Evolutionary conservation across 2,329 filamentous ascomycete genomes (phyloP), one percentile per base, ranked within the genome.

Genomic region (Fusarium anthophilum): DNA sequence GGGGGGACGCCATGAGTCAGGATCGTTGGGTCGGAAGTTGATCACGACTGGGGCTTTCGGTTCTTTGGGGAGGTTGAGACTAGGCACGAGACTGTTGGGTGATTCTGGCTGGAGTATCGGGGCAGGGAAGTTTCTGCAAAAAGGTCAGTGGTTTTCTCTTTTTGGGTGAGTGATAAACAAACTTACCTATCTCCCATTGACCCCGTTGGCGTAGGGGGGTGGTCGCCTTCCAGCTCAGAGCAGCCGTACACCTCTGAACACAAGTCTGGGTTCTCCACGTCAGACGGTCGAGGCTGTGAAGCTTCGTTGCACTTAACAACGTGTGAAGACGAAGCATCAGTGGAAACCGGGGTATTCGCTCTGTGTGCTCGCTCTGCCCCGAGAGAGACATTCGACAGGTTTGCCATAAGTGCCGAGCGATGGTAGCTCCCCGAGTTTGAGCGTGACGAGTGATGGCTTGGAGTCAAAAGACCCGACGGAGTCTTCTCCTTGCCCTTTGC

Each of bases 1-100:
- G 1, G 84, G 84, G 0, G 86, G 81, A 44, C 82, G 85, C 86
- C 86, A 87, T n/a, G 81, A 78, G 22, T 86, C 83, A 1, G 81
- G 79, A 50, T 84, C 83, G 26, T 81, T 82, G 8, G 81, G 76
- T 37, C 75, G 79, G 62, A 80, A 80, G 12, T 77, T 69, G 37
- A 75, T 67, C 5, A 76, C 79, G 4, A 72, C n/a, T 2, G 72
- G 72, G 1, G 67, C 55, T 50, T 68, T 64, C 10, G 66, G 48
- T 26, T 48, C 64, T 35, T 60, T 50, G 7, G 73, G 55, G 9
- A 66, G 45, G 32, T 50, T 63, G 17, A 57, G 50, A 14, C 48
- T 63, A 6, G 72, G 65, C 4, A 74, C 17, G 3, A 74, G 37
- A 18, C 56, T 66, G 35, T 68, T 41, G 3, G 72, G 67, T 12